Evolutionary conservation across 176 grass and related monocot species (phyloP).

Genomic region (Oryza nivara): DNA sequence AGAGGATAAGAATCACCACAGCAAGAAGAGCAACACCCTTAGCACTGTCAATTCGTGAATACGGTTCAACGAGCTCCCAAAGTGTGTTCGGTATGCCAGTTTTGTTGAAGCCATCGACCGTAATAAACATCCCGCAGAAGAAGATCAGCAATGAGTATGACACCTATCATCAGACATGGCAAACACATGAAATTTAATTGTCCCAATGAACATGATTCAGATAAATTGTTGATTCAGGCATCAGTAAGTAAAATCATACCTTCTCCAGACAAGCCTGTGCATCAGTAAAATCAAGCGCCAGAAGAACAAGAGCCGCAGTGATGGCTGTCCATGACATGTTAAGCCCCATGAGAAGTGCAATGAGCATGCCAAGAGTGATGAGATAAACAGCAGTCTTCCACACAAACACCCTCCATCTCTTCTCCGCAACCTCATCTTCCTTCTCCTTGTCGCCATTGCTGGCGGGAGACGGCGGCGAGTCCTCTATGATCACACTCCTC

Average conservation of each 20-base stretch:
- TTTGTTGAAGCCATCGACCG: conserved; percentile 91
- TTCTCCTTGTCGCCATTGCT: conserved; percentile 47
- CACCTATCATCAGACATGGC: conserved; percentile 55
- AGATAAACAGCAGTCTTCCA: conserved; percentile 87
- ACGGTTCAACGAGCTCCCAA: conserved; percentile 87
- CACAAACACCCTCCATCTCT: conserved; percentile 56
- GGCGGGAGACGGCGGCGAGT: conserved; percentile 40
- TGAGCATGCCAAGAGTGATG: conserved; percentile 84
- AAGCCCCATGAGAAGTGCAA: conserved; percentile 76
- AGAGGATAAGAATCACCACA: conserved; percentile 73
- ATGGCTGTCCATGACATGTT: conserved; percentile 95
- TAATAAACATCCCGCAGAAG: conserved; percentile 98
- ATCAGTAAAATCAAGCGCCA: conserved; percentile 87
- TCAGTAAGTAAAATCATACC: conserved; percentile 37
- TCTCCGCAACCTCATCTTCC: conserved; percentile 50
- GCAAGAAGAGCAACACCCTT: conserved; percentile 73
- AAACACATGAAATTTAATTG: background rate
- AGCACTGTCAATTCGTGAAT: conserved; percentile 71
- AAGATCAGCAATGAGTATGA: conserved; percentile 94
- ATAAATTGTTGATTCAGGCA: background rate
- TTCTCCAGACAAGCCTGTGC: conserved; percentile 85
- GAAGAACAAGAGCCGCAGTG: conserved; percentile 79
- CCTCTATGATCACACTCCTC: conserved; percentile 57
- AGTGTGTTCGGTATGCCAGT: conserved; percentile 88
- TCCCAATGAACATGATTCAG: background rate